phyloP scores from a whole-genome alignment of 345 rosid species.

The Geranium brycei region DNA sequence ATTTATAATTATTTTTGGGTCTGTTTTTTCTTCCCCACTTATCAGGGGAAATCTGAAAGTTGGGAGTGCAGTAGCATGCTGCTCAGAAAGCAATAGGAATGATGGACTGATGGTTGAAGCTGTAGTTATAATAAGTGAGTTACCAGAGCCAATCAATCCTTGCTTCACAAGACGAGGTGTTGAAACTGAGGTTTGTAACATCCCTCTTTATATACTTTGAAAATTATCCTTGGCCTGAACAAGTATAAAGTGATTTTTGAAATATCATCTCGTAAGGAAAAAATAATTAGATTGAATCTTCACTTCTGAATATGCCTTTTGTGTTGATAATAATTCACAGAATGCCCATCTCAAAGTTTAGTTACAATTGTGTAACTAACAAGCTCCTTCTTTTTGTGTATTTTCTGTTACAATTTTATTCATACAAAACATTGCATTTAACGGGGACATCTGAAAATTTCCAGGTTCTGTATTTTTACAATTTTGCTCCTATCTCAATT shows the following conservation, averaged over 20 bases:
- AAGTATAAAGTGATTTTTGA: not conserved
- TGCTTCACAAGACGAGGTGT: constrained; percentile 29
- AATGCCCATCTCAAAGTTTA: not conserved
- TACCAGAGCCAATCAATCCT: constrained; percentile 27
- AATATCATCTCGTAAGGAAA: not conserved
- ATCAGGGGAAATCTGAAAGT: constrained; percentile 54
- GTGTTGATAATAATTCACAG: not conserved
- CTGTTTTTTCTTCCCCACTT: constrained; percentile 10
- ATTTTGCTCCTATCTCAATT: constrained; percentile 48
- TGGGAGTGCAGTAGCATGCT: constrained; percentile 51
- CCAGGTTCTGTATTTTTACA: constrained; percentile 65
- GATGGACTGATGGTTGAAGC: constrained; percentile 50
- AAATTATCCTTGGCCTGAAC: not conserved
- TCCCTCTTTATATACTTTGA: not conserved
- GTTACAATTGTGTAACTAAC: not conserved
- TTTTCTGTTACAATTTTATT: not conserved
- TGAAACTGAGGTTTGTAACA: constrained; percentile 52
- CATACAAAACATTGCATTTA: not conserved
- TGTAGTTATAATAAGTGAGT: constrained; percentile 50
- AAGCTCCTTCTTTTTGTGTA: not conserved
- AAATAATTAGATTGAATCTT: not conserved
- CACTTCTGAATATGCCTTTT: not conserved
- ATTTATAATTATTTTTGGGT: not conserved
- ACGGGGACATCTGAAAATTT: constrained; percentile 10
- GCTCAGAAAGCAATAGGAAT: constrained; percentile 30